Conservation (phyloP, 352 stramenopile species). For the Plasmopara muralis region DNA sequence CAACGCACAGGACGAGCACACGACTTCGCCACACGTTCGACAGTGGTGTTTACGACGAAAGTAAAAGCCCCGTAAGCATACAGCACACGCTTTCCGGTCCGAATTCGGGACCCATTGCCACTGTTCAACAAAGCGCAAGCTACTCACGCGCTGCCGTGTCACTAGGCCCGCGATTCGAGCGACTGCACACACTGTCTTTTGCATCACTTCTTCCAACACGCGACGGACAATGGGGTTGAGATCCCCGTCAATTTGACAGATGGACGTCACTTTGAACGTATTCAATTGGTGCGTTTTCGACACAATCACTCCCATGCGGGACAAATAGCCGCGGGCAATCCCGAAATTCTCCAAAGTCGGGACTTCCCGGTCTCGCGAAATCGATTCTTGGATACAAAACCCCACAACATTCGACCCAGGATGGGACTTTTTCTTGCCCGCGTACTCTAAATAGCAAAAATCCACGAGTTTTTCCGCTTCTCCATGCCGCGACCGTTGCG, state of each 20-base stretch:
- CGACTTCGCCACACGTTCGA: conserved; percentile 60
- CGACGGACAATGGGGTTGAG: conserved; percentile 36
- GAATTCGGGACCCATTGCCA: conserved; percentile 74
- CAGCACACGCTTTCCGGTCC: conserved; percentile 61
- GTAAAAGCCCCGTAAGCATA: conserved; percentile 67
- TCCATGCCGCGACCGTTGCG: conserved; percentile 18
- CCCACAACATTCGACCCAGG: conserved; percentile 54
- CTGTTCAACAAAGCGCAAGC: conserved; percentile 65
- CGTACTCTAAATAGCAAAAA: conserved; percentile 75
- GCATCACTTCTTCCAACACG: conserved; percentile 58
- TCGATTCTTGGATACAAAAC: conserved; percentile 70
- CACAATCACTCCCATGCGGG: conserved; percentile 57
- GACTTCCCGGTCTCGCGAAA: conserved; percentile 53
- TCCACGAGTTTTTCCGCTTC: conserved; percentile 46
- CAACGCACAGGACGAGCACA: conserved; percentile 59
- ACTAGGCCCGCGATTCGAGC: conserved; percentile 41
- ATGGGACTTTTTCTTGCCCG: conserved; percentile 42
- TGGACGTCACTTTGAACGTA: conserved; percentile 52
- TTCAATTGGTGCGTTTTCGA: conserved; percentile 55
- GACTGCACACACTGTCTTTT: conserved; percentile 42
- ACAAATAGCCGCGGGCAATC: conserved; percentile 46
- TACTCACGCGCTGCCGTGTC: conserved; percentile 58
- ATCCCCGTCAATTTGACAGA: conserved; percentile 68
- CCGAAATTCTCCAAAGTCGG: conserved; percentile 56
- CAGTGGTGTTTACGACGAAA: conserved; percentile 74